Evolutionary conservation across 2,329 filamentous ascomycete species (phyloP), one percentile per base, ranked within the genome.

Genomic region (Thermochaetoides dissita): DNA sequence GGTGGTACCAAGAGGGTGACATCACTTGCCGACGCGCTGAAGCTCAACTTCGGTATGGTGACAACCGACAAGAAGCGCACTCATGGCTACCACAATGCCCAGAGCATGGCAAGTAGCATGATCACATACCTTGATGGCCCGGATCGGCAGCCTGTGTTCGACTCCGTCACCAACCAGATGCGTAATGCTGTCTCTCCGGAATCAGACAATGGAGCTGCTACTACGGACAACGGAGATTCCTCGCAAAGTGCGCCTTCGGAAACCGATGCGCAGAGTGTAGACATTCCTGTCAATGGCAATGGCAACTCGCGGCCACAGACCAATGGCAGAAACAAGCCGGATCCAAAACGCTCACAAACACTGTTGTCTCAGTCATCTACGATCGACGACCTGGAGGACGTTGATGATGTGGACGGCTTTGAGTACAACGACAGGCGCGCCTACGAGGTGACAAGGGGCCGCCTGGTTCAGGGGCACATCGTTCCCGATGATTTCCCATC

Each of bases 1-100:
- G 91, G 91, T 43, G 91, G 91, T 45, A 96, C 91, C 38, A 98
- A 98, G 68, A 77, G 91, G 51, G 91, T 96, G 34, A 98, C 91
- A 10, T 95, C 89, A 29, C 69, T 98, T 42, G 91, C 91, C 47
- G 91, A 98, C 65, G 87, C 87, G 2, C 65, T 98, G 53, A 96
- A 96, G 70, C 75, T 98, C 53, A 96, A 93, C 67, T 98, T 98
- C 53, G 91, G 91, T 51, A 87, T 98, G 57, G 87, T 98, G 42
- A 93, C 85, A 3, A 93, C 86, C 6, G 86, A 93, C 53, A 72
- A 77, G 53, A 79, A 76, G 56, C 70, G 82, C 41, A 67, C 71
- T 8, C 34, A 11, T 10, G 35, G 35, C 33, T 58, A 63, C 50
- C 79, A 72, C 56, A 81, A 88, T 77, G 75, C 76, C 38, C 59